Evolutionary conservation across 179 eudicot genomes (phyloP), one percentile per base, ranked within the genome.

Genomic region (Sideroxylon spinosum): DNA sequence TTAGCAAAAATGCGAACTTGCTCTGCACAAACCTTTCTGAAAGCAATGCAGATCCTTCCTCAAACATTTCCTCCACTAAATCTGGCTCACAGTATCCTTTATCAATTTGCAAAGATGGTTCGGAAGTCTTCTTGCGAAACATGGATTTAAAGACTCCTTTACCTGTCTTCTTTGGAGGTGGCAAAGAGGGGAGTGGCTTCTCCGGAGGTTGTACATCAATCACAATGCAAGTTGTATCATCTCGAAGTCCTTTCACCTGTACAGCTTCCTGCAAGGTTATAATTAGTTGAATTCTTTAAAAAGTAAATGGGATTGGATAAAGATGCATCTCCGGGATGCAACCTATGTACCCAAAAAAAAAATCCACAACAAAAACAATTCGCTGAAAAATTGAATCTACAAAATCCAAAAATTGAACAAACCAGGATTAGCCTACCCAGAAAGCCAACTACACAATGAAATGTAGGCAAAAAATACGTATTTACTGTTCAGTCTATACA

Each of bases 191-290:
- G 19, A 71, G 83, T 80, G 80, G 81, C 83, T 93, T 95, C 82
- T 91, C 93, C 9, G 88, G 89, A 71, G 89, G 96, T 68, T 78
- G 80, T 66, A 95, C 80, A 79, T 95, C 97, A 65, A 95, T 87
- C 32, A 95, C 94, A 73, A 95, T 92, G 85, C 98, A 95, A 56
- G 99, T 94, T 73, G 99, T 95, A 82, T 95, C 99, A 86, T 95
- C 99, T 81, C 98, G 85, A 57, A 95, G 86, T 82, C 99, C 99
- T 87, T 92, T 94, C 12, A 81, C 76, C 74, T 85, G 84, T 82
- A 95, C 94, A 68, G 99, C 95, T 84, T 90, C 99, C 99, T 95
- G 86, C 72, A 79, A 82, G 79, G 68, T 44, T 37, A 37, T 37
- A 37, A 37, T 37, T 37, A 1, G 44, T 37, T 37, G 44, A 37